These are phyloP conservation scores for Microbotryum saponariae DNA, from an alignment of 1,284 basidiomycete genomes.

Conservation along the genomic window DNA sequence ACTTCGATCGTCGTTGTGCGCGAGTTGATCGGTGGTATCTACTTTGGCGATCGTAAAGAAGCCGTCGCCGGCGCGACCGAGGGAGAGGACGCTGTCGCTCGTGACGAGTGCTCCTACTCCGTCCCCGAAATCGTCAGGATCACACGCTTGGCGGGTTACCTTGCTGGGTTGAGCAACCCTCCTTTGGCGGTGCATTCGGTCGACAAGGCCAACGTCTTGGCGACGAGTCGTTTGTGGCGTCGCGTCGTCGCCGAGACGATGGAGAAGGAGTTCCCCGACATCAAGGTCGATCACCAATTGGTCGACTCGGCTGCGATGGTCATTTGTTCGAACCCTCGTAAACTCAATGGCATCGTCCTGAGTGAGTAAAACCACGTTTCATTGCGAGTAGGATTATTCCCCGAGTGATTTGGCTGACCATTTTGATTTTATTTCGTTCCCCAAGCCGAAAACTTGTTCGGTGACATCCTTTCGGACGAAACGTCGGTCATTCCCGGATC, in stretches of 20 bases:
- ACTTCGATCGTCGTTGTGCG: conserved; percentile 84
- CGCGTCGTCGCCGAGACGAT: conserved; percentile 79
- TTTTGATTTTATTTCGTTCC: not conserved
- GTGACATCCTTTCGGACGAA: conserved; percentile 73
- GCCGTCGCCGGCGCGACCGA: conserved; percentile 46
- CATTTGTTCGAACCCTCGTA: conserved; percentile 82
- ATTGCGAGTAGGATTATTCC: too few species aligned
- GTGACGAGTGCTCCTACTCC: conserved; percentile 81
- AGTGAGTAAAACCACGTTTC: conserved; percentile 40
- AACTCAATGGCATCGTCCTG: conserved; percentile 89
- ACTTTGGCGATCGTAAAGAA: conserved; percentile 92
- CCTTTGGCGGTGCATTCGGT: conserved; percentile 85
- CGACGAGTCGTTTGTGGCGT: conserved; percentile 89
- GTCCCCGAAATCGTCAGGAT: conserved; percentile 87
- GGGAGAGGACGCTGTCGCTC: conserved; percentile 48
- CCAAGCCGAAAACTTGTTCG: conserved; percentile 79
- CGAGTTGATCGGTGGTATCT: conserved; percentile 63
- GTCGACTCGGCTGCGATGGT: conserved; percentile 97
- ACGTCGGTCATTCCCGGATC: conserved; percentile 96
- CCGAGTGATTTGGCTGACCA: not conserved
- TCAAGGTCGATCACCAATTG: conserved; percentile 72
- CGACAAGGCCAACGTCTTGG: conserved; percentile 98
- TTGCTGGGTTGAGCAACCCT: conserved; percentile 74
- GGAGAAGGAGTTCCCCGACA: conserved; percentile 73
- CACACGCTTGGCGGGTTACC: conserved; percentile 87